These are phyloP conservation scores for Aspergillus sclerotioniger DNA, from an alignment of 495 filamentous ascomycete species.

Conservation along the genomic window DNA sequence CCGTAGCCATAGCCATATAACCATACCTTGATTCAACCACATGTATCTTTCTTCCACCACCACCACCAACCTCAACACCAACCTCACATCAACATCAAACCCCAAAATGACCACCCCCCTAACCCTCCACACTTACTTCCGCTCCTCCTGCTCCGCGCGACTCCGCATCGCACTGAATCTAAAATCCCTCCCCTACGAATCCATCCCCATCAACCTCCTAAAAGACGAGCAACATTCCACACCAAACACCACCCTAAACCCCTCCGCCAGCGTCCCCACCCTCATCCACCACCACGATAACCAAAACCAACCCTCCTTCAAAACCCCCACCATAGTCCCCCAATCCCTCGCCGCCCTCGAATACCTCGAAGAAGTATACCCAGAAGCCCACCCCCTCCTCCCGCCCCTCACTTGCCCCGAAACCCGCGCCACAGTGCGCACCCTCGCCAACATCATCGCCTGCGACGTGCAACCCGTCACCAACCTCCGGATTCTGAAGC, in stretches of 20 bases:
- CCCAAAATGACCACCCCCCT: conserved; percentile 7
- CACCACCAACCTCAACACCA: neutral
- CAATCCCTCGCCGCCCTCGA: conserved; percentile 55
- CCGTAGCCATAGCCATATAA: neutral
- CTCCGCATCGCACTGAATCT: conserved; percentile 51
- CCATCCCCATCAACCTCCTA: conserved; percentile 46
- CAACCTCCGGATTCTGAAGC: conserved; percentile 46
- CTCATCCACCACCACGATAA: conserved; percentile 30
- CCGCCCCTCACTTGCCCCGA: conserved; percentile 28
- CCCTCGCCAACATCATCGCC: conserved; percentile 45
- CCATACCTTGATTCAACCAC: neutral
- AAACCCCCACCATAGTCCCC: conserved; percentile 34
- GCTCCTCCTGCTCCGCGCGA: conserved; percentile 54
- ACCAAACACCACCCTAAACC: conserved; percentile 40
- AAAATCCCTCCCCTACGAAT: conserved; percentile 42
- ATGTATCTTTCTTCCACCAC: neutral
- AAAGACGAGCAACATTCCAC: conserved; percentile 39
- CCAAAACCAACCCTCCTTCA: conserved; percentile 3
- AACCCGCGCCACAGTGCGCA: conserved; percentile 39
- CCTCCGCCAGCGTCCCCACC: conserved; percentile 50
- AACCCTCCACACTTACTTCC: conserved; percentile 54
- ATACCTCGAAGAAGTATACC: conserved; percentile 51
- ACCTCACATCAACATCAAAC: neutral
- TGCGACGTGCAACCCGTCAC: conserved; percentile 51
- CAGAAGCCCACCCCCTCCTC: conserved; percentile 32